Conservation (phyloP, 768 basidiomycete species). For the Suillus subluteus region DNA sequence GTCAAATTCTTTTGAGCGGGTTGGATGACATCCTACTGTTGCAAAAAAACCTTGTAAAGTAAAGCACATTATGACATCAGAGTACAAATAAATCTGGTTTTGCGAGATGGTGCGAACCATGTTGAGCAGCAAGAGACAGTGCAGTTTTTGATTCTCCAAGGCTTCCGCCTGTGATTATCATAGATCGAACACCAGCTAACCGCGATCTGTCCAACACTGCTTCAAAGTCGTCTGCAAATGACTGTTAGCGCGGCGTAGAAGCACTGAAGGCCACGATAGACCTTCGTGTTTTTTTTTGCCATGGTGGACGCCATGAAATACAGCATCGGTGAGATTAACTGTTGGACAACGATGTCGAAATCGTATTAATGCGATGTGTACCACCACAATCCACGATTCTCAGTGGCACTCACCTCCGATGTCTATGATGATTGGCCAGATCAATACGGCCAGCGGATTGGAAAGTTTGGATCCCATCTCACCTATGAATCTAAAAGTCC, state of each 20-base stretch:
- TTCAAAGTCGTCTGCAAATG: conserved; percentile 59
- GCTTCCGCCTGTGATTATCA: conserved; percentile 80
- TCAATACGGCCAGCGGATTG: conserved; percentile 10
- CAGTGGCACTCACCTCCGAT: conserved; percentile 38
- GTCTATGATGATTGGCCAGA: conserved; percentile 30
- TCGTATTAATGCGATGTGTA: background rate
- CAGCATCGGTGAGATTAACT: conserved; percentile 62
- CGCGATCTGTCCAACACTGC: conserved; percentile 58
- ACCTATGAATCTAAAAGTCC: conserved; percentile 40
- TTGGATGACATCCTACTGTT: conserved; percentile 83
- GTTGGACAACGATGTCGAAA: background rate
- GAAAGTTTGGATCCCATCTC: background rate
- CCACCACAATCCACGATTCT: background rate
- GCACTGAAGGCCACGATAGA: conserved; percentile 19
- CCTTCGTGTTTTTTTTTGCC: conserved; percentile 56
- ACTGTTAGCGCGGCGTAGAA: background rate
- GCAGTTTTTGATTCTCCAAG: conserved; percentile 65
- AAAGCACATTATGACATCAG: background rate
- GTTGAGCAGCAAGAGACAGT: conserved; percentile 58
- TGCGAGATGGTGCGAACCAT: conserved; percentile 41
- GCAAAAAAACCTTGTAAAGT: conserved; percentile 57
- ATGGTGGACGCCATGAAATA: conserved; percentile 56
- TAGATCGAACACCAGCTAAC: conserved; percentile 63
- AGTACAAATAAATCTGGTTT: background rate
- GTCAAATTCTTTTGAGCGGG: conserved; percentile 71